Evolutionary conservation across 805 yeast species (phyloP).

Genomic region (Wickerhamomyces sydowiorum): DNA sequence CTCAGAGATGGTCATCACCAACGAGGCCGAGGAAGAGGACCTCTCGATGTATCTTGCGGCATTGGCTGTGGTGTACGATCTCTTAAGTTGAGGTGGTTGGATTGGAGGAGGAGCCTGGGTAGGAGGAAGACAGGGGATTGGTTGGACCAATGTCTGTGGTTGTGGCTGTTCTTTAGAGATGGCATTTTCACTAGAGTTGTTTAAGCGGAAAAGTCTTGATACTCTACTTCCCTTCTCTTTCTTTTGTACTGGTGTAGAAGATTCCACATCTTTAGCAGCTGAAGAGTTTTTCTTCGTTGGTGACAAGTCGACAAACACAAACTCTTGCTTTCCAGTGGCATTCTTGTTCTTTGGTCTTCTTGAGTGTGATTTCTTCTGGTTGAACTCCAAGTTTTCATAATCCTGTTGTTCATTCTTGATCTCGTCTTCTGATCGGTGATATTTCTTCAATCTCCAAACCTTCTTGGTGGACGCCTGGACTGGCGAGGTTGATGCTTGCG

Average conservation of each 20-base stretch:
- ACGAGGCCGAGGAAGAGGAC: conserved; percentile 10
- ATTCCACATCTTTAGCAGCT: neutral
- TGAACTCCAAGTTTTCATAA: conserved; percentile 20
- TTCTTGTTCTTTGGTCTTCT: conserved; percentile 19
- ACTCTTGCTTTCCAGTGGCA: conserved; percentile 22
- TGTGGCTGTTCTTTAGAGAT: neutral
- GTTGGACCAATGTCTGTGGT: neutral
- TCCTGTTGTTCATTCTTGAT: conserved; percentile 17
- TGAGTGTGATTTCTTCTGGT: conserved; percentile 16
- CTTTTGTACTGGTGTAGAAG: neutral
- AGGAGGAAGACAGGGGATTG: conserved; percentile 1
- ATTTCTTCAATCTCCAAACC: conserved; percentile 23
- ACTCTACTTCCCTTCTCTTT: conserved; percentile 9
- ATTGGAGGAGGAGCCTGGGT: neutral
- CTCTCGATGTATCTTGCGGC: conserved; percentile 6
- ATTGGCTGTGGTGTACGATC: conserved; percentile 7
- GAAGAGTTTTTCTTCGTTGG: conserved; percentile 17
- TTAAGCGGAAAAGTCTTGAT: conserved; percentile 6
- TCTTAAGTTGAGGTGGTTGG: conserved; percentile 4
- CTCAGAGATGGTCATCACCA: conserved; percentile 15
- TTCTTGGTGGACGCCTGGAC: conserved; percentile 19
- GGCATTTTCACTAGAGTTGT: conserved; percentile 1
- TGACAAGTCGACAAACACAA: conserved; percentile 24
- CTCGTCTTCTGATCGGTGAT: conserved; percentile 17
- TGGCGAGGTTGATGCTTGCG: neutral